Percentiles rank a stretch among this genome's conserved stretches.
Evolutionary conservation across 2,329 filamentous ascomycete genomes (phyloP).

Genomic region (Calonectria ilicicola): DNA sequence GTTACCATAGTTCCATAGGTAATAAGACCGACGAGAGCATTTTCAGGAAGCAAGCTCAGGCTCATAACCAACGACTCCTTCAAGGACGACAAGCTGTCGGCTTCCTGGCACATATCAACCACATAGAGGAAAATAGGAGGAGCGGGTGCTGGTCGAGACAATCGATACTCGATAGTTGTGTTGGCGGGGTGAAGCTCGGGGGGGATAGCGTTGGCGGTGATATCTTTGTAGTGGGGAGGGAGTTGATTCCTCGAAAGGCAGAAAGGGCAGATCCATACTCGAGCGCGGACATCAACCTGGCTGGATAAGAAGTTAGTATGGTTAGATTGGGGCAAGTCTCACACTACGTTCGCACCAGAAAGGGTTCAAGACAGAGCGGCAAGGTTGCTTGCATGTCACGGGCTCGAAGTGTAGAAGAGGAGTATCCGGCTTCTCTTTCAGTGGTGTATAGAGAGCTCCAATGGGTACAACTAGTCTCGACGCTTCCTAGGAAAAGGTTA

Average conservation of each 20-base stretch:
- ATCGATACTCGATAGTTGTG: constrained; percentile 90
- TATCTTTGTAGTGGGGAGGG: constrained; percentile 90
- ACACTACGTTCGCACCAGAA: constrained; percentile 78
- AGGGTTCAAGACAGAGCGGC: constrained; percentile 94
- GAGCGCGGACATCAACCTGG: constrained; percentile 85
- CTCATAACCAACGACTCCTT: constrained; percentile 92
- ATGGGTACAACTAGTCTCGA: constrained; percentile 96
- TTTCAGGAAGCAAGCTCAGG: constrained; percentile 82
- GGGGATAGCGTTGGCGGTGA: constrained; percentile 84
- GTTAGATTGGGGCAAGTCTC: background rate
- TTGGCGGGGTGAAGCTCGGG: constrained; percentile 85
- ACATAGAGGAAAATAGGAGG: constrained; percentile 90
- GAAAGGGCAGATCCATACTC: constrained; percentile 91
- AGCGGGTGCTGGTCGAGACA: constrained; percentile 84
- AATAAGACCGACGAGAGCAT: constrained; percentile 84
- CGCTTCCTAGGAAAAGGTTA: constrained; percentile 71
- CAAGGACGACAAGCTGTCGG: constrained; percentile 83
- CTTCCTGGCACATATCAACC: constrained; percentile 89
- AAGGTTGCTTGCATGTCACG: constrained; percentile 95
- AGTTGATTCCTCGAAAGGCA: constrained; percentile 86
- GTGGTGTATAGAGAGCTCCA: constrained; percentile 92
- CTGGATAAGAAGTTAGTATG: constrained; percentile 56
- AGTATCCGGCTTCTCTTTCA: constrained; percentile 94
- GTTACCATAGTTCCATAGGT: constrained; percentile 93
- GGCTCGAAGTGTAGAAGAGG: constrained; percentile 95